These are phyloP conservation scores for Cyberlindnera bimundalis DNA, from an alignment of 805 yeast genomes.

Conservation along the genomic window DNA sequence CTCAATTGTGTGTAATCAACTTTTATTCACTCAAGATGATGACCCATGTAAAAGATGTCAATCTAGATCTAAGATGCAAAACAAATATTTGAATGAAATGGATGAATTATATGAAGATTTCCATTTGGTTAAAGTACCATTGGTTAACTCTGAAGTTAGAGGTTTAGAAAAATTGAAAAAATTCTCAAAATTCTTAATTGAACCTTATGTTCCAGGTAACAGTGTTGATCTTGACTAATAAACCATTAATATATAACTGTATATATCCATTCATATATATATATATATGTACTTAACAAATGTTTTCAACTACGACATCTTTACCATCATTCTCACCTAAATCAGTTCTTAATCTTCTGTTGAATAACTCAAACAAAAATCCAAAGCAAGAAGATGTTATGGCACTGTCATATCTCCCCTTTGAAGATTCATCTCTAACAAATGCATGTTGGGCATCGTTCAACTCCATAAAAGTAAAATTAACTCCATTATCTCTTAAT, in stretches of 20 bases:
- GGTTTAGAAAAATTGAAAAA: constrained; percentile 82
- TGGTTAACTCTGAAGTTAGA: constrained; percentile 91
- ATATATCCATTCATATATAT: no score
- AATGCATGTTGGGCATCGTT: constrained; percentile 84
- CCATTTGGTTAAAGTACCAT: constrained; percentile 93
- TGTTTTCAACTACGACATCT: constrained; percentile 50
- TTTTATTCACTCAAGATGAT: constrained; percentile 73
- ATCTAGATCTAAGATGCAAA: constrained; percentile 94
- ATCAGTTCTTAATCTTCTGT: constrained; percentile 62
- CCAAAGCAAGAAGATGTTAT: constrained; percentile 64
- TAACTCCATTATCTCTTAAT: constrained; percentile 55
- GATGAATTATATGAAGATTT: constrained; percentile 95
- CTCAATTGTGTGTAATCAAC: constrained; percentile 92
- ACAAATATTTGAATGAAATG: constrained; percentile 91
- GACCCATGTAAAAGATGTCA: constrained; percentile 87
- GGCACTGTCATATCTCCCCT: constrained; percentile 82
- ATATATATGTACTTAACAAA: constrained; percentile 41
- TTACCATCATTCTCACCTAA: constrained; percentile 60
- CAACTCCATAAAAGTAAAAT: constrained; percentile 68
- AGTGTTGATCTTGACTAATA: constrained; percentile 23
- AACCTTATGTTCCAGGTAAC: constrained; percentile 66
- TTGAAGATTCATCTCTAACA: constrained; percentile 72
- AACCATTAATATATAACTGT: no score
- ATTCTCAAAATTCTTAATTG: constrained; percentile 76
- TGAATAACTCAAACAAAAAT: constrained; percentile 67